Conservation (phyloP, 345 rosid species). For the Sapria himalayana region DNA sequence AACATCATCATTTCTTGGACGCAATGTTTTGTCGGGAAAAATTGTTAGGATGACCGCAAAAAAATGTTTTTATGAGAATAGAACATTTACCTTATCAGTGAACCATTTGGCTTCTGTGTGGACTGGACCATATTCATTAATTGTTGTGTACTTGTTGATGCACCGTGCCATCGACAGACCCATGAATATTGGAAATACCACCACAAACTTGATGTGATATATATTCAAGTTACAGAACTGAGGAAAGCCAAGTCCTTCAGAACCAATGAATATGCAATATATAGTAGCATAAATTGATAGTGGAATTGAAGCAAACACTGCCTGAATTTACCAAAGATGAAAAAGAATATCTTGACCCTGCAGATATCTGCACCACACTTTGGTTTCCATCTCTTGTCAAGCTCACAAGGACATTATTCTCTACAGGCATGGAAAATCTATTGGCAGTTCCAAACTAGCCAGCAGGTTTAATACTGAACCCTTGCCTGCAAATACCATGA, state of each 20-base stretch:
- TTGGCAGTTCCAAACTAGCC: slow-evolving; percentile 85
- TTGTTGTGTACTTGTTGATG: slow-evolving; percentile 73
- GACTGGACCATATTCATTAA: slow-evolving; percentile 71
- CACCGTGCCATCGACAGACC: slow-evolving; percentile 83
- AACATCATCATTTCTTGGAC: slow-evolving; percentile 21
- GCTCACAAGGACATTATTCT: slow-evolving; percentile 80
- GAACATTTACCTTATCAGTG: slow-evolving; percentile 76
- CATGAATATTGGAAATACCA: slow-evolving; percentile 76
- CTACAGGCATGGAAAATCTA: slow-evolving; percentile 78
- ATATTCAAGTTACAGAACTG: slow-evolving; percentile 86
- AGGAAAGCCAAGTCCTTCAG: slow-evolving; percentile 75
- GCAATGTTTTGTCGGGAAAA: slow-evolving; percentile 63
- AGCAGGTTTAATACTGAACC: slow-evolving; percentile 72
- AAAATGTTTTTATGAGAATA: slow-evolving; percentile 72
- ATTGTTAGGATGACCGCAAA: slow-evolving; percentile 62
- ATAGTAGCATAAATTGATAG: slow-evolving; percentile 57
- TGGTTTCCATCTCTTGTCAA: slow-evolving; percentile 81
- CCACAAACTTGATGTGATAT: slow-evolving; percentile 51
- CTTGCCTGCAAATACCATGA: slow-evolving; percentile 99
- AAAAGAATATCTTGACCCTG: slow-evolving; percentile 94
- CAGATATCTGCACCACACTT: slow-evolving; percentile 86
- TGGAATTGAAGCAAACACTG: slow-evolving; percentile 84
- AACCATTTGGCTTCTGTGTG: slow-evolving; percentile 76
- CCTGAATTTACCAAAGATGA: slow-evolving; percentile 92
- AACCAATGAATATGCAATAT: slow-evolving; percentile 77